A percentile compares a stretch with the other conserved stretches of the same genome.
phyloP scores from a whole-genome alignment of 768 basidiomycete species.

The Termitomyces sp. region DNA sequence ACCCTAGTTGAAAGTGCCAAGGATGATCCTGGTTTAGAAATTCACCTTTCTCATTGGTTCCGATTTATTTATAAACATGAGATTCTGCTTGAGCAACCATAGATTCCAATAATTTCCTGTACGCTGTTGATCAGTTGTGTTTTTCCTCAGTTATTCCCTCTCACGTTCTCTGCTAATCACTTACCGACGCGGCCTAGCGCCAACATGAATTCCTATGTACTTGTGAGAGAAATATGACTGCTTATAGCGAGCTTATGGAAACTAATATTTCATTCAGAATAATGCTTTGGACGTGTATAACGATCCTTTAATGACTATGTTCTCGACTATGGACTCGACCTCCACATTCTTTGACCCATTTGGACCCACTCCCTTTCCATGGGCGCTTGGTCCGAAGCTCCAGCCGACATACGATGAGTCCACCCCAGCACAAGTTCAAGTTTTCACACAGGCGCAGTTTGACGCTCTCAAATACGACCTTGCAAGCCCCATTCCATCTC shows the following conservation, averaged over 20 bases:
- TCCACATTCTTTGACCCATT: constrained; percentile 15
- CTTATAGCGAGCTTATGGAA: neutral
- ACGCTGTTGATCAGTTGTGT: constrained; percentile 17
- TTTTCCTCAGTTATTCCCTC: neutral
- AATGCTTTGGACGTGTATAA: constrained; percentile 8
- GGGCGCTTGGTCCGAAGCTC: constrained; percentile 6
- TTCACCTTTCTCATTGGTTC: neutral
- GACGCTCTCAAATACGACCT: constrained; percentile 9
- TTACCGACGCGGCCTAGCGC: constrained; percentile 10
- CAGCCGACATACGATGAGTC: neutral
- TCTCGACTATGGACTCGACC: constrained; percentile 4
- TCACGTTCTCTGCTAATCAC: constrained; percentile 4
- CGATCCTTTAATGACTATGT: constrained; percentile 6
- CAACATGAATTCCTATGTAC: constrained; percentile 11
- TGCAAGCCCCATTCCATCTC: constrained; percentile 8
- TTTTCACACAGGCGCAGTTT: constrained; percentile 3
- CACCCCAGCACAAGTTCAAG: neutral
- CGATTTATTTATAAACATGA: constrained; percentile 5
- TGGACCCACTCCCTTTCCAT: constrained; percentile 4
- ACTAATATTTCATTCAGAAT: neutral
- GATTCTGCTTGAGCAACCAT: neutral
- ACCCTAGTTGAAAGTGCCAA: constrained; percentile 8
- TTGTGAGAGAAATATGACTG: constrained; percentile 1
- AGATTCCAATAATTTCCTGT: neutral
- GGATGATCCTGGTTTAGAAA: constrained; percentile 3